Evolutionary conservation across 2,329 filamentous ascomycete genomes (phyloP).

Genomic region (Gnomoniopsis sp.): DNA sequence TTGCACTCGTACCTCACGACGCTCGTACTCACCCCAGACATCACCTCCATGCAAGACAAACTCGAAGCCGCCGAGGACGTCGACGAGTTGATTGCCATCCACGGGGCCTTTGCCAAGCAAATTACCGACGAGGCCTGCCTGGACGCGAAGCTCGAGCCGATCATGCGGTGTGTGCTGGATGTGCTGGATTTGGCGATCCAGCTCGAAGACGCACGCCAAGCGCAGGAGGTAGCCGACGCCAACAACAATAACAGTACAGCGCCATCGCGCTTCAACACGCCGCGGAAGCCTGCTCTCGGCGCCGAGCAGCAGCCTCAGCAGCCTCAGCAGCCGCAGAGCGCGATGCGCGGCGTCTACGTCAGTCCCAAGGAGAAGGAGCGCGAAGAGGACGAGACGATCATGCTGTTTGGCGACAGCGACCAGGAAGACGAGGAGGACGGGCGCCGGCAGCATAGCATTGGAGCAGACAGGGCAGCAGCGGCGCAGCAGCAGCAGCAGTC

Average conservation of each 20-base stretch:
- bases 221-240: slow-evolving; percentile 34
- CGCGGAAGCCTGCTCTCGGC: not conserved
- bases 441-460: not conserved
- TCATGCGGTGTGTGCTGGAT: slow-evolving; percentile 70
- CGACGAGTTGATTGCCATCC: slow-evolving; percentile 73
- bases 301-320: slow-evolving; percentile 28
- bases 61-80: slow-evolving; percentile 66
- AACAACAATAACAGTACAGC: slow-evolving; percentile 21
- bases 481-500: slow-evolving; percentile 27
- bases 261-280: slow-evolving; percentile 1
- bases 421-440: slow-evolving; percentile 33
- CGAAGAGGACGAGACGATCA: slow-evolving; percentile 22
- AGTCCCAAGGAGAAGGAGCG: slow-evolving; percentile 27
- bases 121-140: slow-evolving; percentile 69
- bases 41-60: slow-evolving; percentile 49
- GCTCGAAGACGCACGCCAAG: slow-evolving; percentile 58
- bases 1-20: slow-evolving; percentile 74
- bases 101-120: slow-evolving; percentile 59
- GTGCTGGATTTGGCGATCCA: slow-evolving; percentile 72
- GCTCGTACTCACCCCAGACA: slow-evolving; percentile 64
- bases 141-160: slow-evolving; percentile 63
- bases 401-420: slow-evolving; percentile 21
- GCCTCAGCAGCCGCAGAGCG: slow-evolving; percentile 22
- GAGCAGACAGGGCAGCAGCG: not conserved
- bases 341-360: slow-evolving; percentile 17